These are phyloP conservation scores for Pichia pseudocactophila DNA, from an alignment of 805 yeast genomes.

Conservation along the genomic window DNA sequence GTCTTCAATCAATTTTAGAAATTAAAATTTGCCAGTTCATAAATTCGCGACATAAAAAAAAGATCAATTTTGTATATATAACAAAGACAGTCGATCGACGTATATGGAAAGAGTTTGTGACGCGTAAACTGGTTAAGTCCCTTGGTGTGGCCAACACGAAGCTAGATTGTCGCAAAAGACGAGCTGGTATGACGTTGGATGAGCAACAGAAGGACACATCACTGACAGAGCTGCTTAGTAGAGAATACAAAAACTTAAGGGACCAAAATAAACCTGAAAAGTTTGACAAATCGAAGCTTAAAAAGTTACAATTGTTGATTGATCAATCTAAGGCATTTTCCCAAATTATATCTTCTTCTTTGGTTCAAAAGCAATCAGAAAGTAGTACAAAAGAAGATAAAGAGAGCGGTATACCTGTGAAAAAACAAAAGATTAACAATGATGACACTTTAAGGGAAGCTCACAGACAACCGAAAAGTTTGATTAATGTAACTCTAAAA, in stretches of 20 bases:
- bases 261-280: slow-evolving; percentile 25
- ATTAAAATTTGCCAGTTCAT: too few relatives aligned
- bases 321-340: slow-evolving; percentile 84
- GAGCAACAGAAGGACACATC: slow-evolving; percentile 16
- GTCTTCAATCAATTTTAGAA: too few relatives aligned
- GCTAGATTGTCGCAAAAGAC: neutral
- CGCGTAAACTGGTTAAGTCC: too few relatives aligned
- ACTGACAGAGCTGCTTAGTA: slow-evolving; percentile 6
- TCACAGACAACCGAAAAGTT: slow-evolving; percentile 41
- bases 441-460: slow-evolving; percentile 4
- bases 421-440: slow-evolving; percentile 18
- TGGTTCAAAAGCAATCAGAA: slow-evolving; percentile 33
- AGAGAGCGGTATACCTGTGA: slow-evolving; percentile 17
- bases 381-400: neutral
- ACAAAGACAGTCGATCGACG: neutral
- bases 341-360: slow-evolving; percentile 72
- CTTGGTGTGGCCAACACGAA: too few relatives aligned
- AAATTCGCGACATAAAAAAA: slow-evolving; percentile 1
- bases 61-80: too few relatives aligned
- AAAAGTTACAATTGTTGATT: slow-evolving; percentile 64
- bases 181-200: slow-evolving; percentile 20
- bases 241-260: slow-evolving; percentile 11
- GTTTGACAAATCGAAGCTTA: slow-evolving; percentile 37
- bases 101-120: neutral
- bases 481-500: slow-evolving; percentile 56